These are phyloP conservation scores for Zygosaccharomyces pseudobailii DNA, from an alignment of 1,139 yeast genomes.

Conservation along the genomic window DNA sequence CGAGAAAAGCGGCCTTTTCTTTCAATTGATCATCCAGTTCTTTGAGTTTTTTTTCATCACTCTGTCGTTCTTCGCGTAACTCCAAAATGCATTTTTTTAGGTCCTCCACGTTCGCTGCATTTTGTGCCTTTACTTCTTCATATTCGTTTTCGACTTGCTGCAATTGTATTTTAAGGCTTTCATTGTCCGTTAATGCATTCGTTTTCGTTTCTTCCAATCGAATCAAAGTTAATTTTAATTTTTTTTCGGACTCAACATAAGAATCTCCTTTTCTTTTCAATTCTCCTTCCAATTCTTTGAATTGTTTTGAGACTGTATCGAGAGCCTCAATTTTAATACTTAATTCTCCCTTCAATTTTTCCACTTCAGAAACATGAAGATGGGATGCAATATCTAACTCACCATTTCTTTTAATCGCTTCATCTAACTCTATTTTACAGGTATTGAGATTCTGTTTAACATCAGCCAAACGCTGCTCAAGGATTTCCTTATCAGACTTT, in stretches of 20 bases:
- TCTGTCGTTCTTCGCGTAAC: neutral
- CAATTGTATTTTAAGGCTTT: neutral
- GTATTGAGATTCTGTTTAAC: neutral
- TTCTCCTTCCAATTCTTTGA: neutral
- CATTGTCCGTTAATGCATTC: neutral
- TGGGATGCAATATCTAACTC: neutral
- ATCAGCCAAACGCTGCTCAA: neutral
- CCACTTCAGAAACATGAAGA: neutral
- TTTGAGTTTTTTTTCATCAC: neutral
- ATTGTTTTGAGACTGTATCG: neutral
- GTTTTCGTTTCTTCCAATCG: neutral
- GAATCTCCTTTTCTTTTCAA: neutral
- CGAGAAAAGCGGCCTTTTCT: neutral
- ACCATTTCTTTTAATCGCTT: slow-evolving; percentile 8
- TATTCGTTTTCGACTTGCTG: neutral
- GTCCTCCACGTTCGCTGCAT: neutral
- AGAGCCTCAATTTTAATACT: neutral
- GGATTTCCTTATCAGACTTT: neutral
- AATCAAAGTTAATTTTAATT: neutral
- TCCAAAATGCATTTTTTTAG: neutral
- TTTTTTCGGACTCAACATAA: neutral
- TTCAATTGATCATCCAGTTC: neutral
- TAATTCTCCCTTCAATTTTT: slow-evolving; percentile 6
- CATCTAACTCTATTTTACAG: slow-evolving; percentile 1
- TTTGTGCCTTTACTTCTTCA: neutral